Base-by-base conservation (phyloP, 257 asterid species). In the Ocimum tenuiflorum region DNA sequence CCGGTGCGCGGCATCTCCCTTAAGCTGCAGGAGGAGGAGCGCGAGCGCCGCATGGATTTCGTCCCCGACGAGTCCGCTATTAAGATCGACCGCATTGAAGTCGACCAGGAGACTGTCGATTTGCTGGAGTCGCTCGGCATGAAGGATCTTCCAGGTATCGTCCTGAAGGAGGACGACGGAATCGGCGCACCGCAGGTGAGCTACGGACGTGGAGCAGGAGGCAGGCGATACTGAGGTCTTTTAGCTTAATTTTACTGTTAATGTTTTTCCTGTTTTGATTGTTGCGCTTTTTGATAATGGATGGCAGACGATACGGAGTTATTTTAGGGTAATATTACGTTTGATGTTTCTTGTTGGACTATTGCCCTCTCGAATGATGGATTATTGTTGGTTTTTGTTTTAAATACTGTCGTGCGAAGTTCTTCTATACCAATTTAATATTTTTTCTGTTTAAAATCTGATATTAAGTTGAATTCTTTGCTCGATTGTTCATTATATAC, bases 21-120 rank as follows among this genome's bases (percentile, higher is more conserved):
- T 36, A 82, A 79, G 77, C 82, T 79, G 63, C 84, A 79, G 76
- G 82, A 79, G 73, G 87, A 79, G 73, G 82, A 81, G 75, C 77
- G 84, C 29, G 86, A 81, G 78, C 79, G 86, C 27, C 86, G 86
- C 38, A 78, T 81, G 86, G 86, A 81, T 53, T 78, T 81, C 60
- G 84, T 78, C 0, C 84, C 86, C 35, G 84, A 81, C 8, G 78
- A 81, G 69, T 80, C 85, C 8, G 82, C 85, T 27, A 80, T 80
- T 48, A 77, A 72, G 69, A 13, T 48, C 5, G 83, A 78, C 47
- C 72, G 70, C 46, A 81, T 81, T 41, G 83, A 75, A 75, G 86
- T 81, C 24, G 86, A 81, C 20, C 80, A 78, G 83, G 86, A 81
- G 77, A 81, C 85, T 1, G 27, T 80, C 20, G 82, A 77, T 48